phyloP scores from a whole-genome alignment of 345 rosid species.

The Lumnitzera littorea region DNA sequence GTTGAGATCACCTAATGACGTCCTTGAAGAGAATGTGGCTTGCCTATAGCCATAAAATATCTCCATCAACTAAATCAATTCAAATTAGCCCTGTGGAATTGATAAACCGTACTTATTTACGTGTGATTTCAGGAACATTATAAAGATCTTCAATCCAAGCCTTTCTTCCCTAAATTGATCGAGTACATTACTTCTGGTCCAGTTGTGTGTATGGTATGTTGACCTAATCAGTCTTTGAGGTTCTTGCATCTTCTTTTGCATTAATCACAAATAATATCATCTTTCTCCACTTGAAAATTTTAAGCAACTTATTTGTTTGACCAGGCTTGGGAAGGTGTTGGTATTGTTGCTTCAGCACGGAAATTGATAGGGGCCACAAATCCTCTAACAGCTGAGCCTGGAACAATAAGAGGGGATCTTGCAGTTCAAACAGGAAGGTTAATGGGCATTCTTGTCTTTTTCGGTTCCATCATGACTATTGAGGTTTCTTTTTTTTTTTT shows the following conservation, averaged over 20 bases:
- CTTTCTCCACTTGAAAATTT: neutral
- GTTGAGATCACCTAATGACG: no score
- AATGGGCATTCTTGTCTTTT: constrained; percentile 9
- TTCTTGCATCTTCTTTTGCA: no score
- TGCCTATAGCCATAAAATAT: no score
- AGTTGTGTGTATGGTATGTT: constrained; percentile 86
- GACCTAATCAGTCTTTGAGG: neutral
- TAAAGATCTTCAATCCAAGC: constrained; percentile 73
- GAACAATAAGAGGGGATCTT: constrained; percentile 92
- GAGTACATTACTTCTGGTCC: constrained; percentile 93
- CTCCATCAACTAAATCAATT: no score
- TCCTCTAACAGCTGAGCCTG: constrained; percentile 98
- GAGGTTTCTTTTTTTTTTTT: no score
- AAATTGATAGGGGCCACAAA: constrained; percentile 86
- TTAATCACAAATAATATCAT: no score
- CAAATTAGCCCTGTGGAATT: no score
- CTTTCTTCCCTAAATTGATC: constrained; percentile 80
- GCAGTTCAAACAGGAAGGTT: constrained; percentile 99
- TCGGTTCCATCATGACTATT: neutral
- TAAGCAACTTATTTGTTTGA: neutral
- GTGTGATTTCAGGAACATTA: constrained; percentile 65
- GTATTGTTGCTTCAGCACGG: constrained; percentile 92
- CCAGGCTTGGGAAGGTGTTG: constrained; percentile 97
- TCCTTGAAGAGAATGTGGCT: no score
- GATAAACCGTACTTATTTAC: neutral